Conservation (phyloP, 139 green algal genomes). For the Chlorella vulgaris region DNA sequence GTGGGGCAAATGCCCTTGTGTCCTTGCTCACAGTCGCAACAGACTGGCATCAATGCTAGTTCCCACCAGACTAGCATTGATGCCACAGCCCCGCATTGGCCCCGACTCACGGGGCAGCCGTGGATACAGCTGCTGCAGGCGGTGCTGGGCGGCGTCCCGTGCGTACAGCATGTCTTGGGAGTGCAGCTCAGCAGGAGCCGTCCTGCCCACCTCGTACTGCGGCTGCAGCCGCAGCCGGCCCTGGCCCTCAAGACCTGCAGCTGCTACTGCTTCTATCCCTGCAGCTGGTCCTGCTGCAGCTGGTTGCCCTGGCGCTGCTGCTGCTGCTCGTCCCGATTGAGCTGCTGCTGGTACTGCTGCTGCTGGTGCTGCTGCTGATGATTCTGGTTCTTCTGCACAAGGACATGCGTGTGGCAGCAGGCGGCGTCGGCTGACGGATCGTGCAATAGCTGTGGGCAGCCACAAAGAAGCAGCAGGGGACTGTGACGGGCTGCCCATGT, state of each 20-base stretch:
- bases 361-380: not conserved
- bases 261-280: not conserved
- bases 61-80: not conserved
- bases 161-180: not conserved
- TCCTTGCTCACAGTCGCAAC: too few relatives aligned
- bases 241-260: not conserved
- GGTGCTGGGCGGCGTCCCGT: not conserved
- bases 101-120: not conserved
- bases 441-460: too few relatives aligned
- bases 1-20: too few relatives aligned
- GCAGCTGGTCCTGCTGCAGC: not conserved
- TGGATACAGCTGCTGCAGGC: not conserved
- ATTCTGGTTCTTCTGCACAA: not conserved
- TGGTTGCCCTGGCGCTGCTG: not conserved
- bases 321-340: not conserved
- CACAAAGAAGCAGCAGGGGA: too few relatives aligned
- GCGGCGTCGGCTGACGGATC: too few relatives aligned
- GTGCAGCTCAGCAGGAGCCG: too few relatives aligned
- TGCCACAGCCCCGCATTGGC: not conserved
- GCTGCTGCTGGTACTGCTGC: not conserved
- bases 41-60: too few relatives aligned
- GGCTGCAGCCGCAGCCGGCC: too few relatives aligned
- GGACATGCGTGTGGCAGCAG: not conserved
- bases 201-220: too few relatives aligned
- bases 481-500: too few relatives aligned